Evolutionary conservation across 2,329 filamentous ascomycete genomes (phyloP).

Genomic region (Beauveria varroae): DNA sequence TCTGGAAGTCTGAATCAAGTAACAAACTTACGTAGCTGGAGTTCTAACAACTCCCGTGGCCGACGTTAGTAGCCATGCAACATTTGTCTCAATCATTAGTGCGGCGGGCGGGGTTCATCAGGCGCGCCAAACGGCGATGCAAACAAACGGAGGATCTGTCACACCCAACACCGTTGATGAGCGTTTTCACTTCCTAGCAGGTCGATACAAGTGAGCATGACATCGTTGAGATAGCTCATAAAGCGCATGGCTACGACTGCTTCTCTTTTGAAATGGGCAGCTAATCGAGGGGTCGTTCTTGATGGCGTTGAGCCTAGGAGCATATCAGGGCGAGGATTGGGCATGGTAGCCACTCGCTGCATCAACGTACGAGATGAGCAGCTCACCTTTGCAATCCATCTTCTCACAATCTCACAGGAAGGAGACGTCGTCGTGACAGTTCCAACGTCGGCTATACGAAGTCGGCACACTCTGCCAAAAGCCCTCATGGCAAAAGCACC

Average conservation of each 20-base stretch:
- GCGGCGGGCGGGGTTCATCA: not conserved
- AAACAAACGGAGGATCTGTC: not conserved
- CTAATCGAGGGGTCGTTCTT: not conserved
- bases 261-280: not conserved
- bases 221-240: not conserved
- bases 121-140: not conserved
- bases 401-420: conserved; percentile 20
- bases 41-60: no score
- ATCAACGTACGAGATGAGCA: not conserved
- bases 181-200: no score
- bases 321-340: not conserved
- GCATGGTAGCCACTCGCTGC: not conserved
- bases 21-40: not conserved
- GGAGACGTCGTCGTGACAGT: conserved; percentile 56
- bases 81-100: not conserved
- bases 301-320: not conserved
- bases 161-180: not conserved
- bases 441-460: conserved; percentile 57
- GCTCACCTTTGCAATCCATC: not conserved
- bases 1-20: not conserved
- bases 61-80: not conserved
- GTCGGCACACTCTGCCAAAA: conserved; percentile 50
- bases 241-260: not conserved
- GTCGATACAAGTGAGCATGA: not conserved
- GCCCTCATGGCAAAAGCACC: conserved; percentile 45